Percentiles rank a stretch among this genome's conserved stretches.
These are phyloP conservation scores for Cladophialophora carrionii DNA, from an alignment of 2,329 filamentous ascomycete genomes.

Conservation along the genomic window DNA sequence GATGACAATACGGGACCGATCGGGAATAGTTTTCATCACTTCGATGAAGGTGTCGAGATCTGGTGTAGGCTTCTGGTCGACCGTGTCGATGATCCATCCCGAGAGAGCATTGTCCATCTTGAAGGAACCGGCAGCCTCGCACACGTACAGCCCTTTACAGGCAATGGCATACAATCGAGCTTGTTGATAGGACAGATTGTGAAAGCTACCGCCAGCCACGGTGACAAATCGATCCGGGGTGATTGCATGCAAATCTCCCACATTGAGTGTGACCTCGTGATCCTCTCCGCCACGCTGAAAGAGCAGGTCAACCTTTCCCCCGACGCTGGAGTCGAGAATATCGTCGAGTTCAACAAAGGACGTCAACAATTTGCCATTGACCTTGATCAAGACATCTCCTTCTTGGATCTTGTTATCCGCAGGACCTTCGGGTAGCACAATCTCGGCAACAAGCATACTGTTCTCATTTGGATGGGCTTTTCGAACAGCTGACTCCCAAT, in stretches of 20 bases:
- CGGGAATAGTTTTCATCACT: conserved; percentile 84
- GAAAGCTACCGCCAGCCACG: conserved; percentile 91
- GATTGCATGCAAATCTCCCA: conserved; percentile 89
- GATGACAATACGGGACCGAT: conserved; percentile 80
- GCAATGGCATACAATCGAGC: conserved; percentile 93
- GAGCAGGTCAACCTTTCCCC: conserved; percentile 73
- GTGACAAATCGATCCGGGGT: conserved; percentile 95
- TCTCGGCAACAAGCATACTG: conserved; percentile 95
- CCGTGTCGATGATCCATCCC: conserved; percentile 89
- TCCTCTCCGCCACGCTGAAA: conserved; percentile 89
- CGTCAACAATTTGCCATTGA: conserved; percentile 90
- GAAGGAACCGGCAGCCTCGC: conserved; percentile 93
- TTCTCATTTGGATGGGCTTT: conserved; percentile 87
- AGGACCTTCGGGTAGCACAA: conserved; percentile 87
- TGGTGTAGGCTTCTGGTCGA: conserved; percentile 89
- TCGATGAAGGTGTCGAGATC: conserved; percentile 87
- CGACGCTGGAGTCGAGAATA: conserved; percentile 86
- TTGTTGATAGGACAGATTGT: conserved; percentile 95
- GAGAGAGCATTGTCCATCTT: conserved; percentile 87
- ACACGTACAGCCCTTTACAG: conserved; percentile 89
- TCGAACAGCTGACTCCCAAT: conserved; percentile 85
- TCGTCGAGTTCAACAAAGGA: conserved; percentile 91
- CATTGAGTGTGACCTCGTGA: conserved; percentile 78
- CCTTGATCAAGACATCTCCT: conserved; percentile 88
- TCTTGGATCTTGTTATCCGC: conserved; percentile 86